Evolutionary conservation across 225 moss, liverwort and hornwort species (phyloP), one percentile per base, ranked within the genome.

Genomic region (Lunularia cruciata): DNA sequence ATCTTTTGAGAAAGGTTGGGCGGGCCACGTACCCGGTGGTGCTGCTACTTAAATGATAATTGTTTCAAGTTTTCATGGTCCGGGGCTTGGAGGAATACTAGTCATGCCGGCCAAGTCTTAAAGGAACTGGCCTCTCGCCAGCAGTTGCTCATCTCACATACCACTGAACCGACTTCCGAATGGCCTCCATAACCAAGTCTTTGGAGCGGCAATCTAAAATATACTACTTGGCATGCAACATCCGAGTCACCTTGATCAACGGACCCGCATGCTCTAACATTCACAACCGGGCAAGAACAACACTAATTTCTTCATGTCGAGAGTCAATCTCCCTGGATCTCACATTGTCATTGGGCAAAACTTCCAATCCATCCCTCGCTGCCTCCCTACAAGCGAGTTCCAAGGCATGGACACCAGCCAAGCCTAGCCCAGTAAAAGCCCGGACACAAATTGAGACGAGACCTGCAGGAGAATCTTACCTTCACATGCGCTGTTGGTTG

Each of bases 391-490:
- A 60, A 38, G 37, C 60, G 39, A 10, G 22, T 38, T 38, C 33
- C 4, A 36, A 3, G 34, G 4, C 20, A 11, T 23, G 20, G 9
- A 60, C 1, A 60, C 38, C 60, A 60, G 60, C 20, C 60, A n/a
- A 20, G 60, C 37, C 22, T 23, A 23, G 5, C 60, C 34, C 22
- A 37, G 60, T 36, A 3, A 23, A 20, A 12, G 20, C 43, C 43
- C 60, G 10, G 38, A 12, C 8, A 38, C 22, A 3, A 38, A 37
- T 8, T 60, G 39, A 39, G 23, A 22, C 6, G 60, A 60, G 20
- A 60, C 43, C 43, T 63, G 42, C 63, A 28, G 18, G 27, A 28
- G 30, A 65, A 65, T 65, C 65, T 65, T 46, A 65, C 65, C 47
- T 65, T 65, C 46, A 47, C 46, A n/a, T 47, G 25, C 23, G 61